Conservation (phyloP, 768 basidiomycete species). For the Rhodosporidiobolus odoratus region DNA sequence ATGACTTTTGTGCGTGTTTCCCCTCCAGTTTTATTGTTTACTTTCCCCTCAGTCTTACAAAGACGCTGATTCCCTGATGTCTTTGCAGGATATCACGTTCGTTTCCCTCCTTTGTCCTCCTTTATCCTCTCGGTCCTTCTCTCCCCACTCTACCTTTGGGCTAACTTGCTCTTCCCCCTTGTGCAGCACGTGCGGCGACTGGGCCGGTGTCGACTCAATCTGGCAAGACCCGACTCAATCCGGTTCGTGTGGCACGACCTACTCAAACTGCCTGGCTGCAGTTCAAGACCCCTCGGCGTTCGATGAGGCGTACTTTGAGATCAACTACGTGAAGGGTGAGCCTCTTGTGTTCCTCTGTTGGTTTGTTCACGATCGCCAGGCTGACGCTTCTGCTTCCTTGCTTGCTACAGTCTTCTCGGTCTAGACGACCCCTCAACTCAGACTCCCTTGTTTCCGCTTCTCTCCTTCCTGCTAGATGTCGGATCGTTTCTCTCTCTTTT, state of each 20-base stretch:
- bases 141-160: not conserved
- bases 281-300: slow-evolving; percentile 61
- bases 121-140: not conserved
- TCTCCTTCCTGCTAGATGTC: too few species aligned
- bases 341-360: not conserved
- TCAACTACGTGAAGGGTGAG: slow-evolving; percentile 39
- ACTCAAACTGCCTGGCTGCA: slow-evolving; percentile 45
- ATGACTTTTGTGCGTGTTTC: not conserved
- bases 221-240: not conserved
- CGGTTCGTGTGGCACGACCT: slow-evolving; percentile 8
- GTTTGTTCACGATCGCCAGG: not conserved
- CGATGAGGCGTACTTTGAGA: slow-evolving; percentile 40
- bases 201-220: slow-evolving; percentile 47
- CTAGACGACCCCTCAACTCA: too few species aligned
- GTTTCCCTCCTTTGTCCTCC: not conserved
- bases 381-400: not conserved
- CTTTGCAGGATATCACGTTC: slow-evolving; percentile 17
- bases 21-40: too few species aligned
- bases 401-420: too few species aligned
- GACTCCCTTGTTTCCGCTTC: too few species aligned
- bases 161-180: not conserved
- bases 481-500: too few species aligned
- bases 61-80: not conserved
- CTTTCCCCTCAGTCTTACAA: not conserved
- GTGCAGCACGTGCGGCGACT: slow-evolving; percentile 49